These are phyloP conservation scores for Boletus austroedulis DNA, from an alignment of 1,284 basidiomycete genomes.

Conservation along the genomic window DNA sequence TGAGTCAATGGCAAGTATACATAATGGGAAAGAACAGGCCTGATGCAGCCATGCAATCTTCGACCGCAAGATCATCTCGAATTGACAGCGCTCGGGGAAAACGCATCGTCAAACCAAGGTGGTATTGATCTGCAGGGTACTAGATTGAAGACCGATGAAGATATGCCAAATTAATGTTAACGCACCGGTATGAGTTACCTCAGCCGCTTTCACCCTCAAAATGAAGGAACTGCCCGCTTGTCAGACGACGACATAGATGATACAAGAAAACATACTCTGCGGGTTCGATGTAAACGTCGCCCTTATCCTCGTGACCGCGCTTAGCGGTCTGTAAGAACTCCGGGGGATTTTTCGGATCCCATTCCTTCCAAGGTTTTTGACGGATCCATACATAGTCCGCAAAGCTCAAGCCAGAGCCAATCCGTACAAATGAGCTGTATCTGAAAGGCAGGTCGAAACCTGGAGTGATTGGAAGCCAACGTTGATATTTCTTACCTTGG, in stretches of 20 bases:
- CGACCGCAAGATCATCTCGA: conserved; percentile 65
- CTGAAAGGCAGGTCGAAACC: conserved; percentile 36
- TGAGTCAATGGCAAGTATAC: neutral
- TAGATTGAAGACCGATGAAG: neutral
- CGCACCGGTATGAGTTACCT: conserved; percentile 73
- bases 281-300: conserved; percentile 77
- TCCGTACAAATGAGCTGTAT: conserved; percentile 78
- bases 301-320: conserved; percentile 68
- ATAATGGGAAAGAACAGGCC: conserved; percentile 40
- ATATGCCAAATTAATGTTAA: neutral
- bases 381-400: conserved; percentile 83
- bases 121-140: conserved; percentile 58
- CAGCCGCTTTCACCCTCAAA: conserved; percentile 86
- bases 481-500: conserved; percentile 49
- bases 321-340: conserved; percentile 58
- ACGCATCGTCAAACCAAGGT: conserved; percentile 75
- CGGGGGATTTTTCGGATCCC: conserved; percentile 65
- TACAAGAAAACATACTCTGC: conserved; percentile 55
- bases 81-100: conserved; percentile 85
- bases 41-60: conserved; percentile 67
- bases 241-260: neutral
- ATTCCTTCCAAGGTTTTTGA: conserved; percentile 69
- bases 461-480: neutral
- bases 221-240: conserved; percentile 69
- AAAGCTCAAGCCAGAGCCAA: conserved; percentile 83